phyloP scores from a whole-genome alignment of 345 rosid genomes.

The Bruguiera sexangula region DNA sequence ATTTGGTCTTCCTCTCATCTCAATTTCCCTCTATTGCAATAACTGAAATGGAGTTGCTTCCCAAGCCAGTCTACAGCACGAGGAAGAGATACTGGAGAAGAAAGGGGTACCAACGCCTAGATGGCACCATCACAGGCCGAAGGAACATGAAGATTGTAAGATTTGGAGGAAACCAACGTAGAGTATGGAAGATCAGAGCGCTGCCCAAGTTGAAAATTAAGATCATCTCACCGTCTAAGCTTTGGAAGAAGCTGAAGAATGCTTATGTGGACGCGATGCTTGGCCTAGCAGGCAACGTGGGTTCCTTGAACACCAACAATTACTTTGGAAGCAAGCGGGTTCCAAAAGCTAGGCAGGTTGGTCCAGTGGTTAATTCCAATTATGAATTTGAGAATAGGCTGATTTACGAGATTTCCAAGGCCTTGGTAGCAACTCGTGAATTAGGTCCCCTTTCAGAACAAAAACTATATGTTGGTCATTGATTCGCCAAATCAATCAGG shows the following conservation, averaged over 20 bases:
- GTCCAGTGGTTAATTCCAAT: conserved; percentile 2
- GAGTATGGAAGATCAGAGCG: conserved; percentile 37
- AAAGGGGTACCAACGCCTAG: conserved; percentile 28
- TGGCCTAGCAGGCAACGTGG: conserved; percentile 23
- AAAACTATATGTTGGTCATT: not conserved
- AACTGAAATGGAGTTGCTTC: conserved; percentile 20
- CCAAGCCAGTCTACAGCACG: conserved; percentile 7
- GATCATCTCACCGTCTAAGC: conserved; percentile 26
- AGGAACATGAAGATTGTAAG: conserved; percentile 21
- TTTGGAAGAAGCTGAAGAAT: conserved; percentile 31
- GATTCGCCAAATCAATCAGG: too few relatives aligned
- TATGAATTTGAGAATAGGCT: conserved; percentile 34
- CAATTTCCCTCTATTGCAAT: not conserved
- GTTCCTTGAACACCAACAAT: conserved; percentile 20
- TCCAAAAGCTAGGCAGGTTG: conserved; percentile 23
- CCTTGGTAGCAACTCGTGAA: conserved; percentile 21
- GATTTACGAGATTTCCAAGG: conserved; percentile 37
- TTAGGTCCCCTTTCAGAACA: not conserved
- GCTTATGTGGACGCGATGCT: conserved; percentile 36
- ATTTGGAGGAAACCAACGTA: conserved; percentile 21
- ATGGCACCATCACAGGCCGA: not conserved
- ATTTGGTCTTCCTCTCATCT: not conserved
- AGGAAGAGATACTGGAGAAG: conserved; percentile 38
- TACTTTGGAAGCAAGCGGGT: conserved; percentile 26
- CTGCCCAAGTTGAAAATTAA: conserved; percentile 24